A percentile compares a stretch with the other conserved stretches of the same genome.
phyloP scores from a whole-genome alignment of 495 filamentous ascomycete genomes.

The Hypomontagnella monticulosa region DNA sequence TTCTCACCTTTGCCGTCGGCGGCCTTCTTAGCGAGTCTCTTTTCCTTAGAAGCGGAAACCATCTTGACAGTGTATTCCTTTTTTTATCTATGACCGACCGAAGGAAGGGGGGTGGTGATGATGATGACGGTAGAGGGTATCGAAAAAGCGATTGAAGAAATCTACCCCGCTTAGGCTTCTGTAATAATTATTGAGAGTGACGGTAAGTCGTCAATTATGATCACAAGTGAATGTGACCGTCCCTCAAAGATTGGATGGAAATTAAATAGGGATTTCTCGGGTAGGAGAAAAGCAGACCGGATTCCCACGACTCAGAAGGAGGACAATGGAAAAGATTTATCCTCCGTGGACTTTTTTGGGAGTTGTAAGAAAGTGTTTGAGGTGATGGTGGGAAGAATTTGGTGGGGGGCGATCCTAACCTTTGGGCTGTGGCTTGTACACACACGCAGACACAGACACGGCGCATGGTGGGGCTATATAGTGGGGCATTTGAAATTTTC shows the following conservation, averaged over 20 bases:
- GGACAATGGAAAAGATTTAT: constrained; percentile 21
- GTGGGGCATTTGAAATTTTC: constrained; percentile 28
- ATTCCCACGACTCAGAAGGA: not conserved
- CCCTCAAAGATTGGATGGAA: not conserved
- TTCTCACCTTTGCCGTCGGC: constrained; percentile 76
- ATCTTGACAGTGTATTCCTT: constrained; percentile 57
- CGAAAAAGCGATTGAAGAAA: constrained; percentile 14
- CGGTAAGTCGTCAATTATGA: constrained; percentile 6
- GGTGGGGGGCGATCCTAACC: constrained; percentile 13
- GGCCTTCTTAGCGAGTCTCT: constrained; percentile 93
- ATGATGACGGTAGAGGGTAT: not conserved
- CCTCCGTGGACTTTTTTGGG: constrained; percentile 21
- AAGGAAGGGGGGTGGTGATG: constrained; percentile 5
- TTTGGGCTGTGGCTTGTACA: constrained; percentile 11
- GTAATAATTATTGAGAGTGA: constrained; percentile 9
- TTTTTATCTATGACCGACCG: constrained; percentile 30
- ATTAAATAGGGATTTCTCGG: constrained; percentile 14
- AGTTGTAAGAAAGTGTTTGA: constrained; percentile 8
- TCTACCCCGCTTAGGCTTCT: constrained; percentile 38
- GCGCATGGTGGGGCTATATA: constrained; percentile 5
- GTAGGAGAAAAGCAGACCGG: not conserved
- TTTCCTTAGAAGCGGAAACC: constrained; percentile 97
- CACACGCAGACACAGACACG: not conserved
- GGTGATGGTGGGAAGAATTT: constrained; percentile 12
- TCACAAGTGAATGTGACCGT: constrained; percentile 40